Evolutionary conservation across 2,329 filamentous ascomycete species (phyloP).

Genomic region (Zalaria sp.): DNA sequence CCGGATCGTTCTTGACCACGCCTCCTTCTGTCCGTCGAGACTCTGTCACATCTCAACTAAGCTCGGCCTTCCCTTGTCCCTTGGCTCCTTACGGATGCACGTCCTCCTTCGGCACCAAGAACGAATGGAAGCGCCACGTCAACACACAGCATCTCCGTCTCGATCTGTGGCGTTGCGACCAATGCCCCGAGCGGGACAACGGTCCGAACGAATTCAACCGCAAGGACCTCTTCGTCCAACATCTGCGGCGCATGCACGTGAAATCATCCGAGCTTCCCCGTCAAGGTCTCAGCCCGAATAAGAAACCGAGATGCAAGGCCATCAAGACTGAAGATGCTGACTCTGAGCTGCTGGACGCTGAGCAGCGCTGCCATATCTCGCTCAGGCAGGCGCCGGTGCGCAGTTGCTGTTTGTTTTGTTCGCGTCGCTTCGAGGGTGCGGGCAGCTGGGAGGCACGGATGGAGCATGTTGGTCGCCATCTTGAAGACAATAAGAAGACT

Average conservation of each 20-base stretch:
- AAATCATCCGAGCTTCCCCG: constrained; percentile 10
- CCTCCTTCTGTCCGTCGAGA: too few species aligned
- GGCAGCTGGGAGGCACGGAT: constrained; percentile 67
- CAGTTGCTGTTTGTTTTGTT: constrained; percentile 54
- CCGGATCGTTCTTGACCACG: too few species aligned
- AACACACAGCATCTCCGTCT: constrained; percentile 64
- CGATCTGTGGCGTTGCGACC: constrained; percentile 61
- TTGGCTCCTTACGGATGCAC: constrained; percentile 65
- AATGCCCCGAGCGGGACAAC: constrained; percentile 30
- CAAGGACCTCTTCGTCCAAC: constrained; percentile 83
- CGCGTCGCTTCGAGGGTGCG: constrained; percentile 44
- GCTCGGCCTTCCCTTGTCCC: constrained; percentile 52
- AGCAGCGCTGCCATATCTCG: constrained; percentile 45
- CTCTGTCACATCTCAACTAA: background rate
- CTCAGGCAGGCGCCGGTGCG: constrained; percentile 47
- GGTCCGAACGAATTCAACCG: constrained; percentile 62
- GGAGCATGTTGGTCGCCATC: constrained; percentile 75
- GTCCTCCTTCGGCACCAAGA: constrained; percentile 64
- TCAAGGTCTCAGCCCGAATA: constrained; percentile 20
- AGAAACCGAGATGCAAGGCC: constrained; percentile 14
- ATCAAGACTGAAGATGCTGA: constrained; percentile 8
- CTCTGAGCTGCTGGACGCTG: constrained; percentile 29
- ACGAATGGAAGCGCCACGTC: constrained; percentile 92
- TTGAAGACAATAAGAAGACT: constrained; percentile 43
- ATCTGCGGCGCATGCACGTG: constrained; percentile 74